A percentile compares a stretch with the other conserved stretches of the same genome.
Conservation (phyloP, 2,329 filamentous ascomycete species). For the Ceratocystis destructans region DNA sequence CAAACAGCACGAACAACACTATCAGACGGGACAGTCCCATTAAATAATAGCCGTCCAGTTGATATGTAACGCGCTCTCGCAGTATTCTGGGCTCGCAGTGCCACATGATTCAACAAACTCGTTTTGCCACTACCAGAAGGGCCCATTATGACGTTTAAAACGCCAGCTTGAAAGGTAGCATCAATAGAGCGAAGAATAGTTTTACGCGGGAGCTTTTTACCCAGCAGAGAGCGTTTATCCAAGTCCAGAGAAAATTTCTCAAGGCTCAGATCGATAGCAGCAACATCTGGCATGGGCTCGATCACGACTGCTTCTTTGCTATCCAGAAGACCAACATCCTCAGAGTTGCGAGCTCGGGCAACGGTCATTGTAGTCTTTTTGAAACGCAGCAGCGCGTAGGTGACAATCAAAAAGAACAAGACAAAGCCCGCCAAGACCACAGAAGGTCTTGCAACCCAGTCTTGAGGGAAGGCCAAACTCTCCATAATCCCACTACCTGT, state of each 20-base stretch:
- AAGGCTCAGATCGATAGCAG: constrained; percentile 51
- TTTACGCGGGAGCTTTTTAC: constrained; percentile 39
- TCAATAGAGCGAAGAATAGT: constrained; percentile 54
- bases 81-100: constrained; percentile 49
- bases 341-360: constrained; percentile 42
- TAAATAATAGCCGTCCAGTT: constrained; percentile 53
- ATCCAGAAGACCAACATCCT: constrained; percentile 43
- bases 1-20: constrained; percentile 57
- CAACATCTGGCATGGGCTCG: constrained; percentile 37
- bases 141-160: constrained; percentile 66
- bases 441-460: constrained; percentile 57
- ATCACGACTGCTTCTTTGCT: constrained; percentile 56
- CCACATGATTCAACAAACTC: constrained; percentile 59
- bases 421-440: constrained; percentile 48
- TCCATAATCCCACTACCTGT: constrained; percentile 56
- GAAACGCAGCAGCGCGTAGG: constrained; percentile 49
- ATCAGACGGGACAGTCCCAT: constrained; percentile 52
- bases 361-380: constrained; percentile 56
- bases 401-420: constrained; percentile 46
- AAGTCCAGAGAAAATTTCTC: constrained; percentile 50
- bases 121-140: constrained; percentile 68
- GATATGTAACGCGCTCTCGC: constrained; percentile 47
- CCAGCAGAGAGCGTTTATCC: constrained; percentile 43
- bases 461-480: constrained; percentile 50
- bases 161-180: constrained; percentile 52